Evolutionary conservation across 371 early-diverging fungal genomes (phyloP).

Genomic region (Apophysomyces ossiformis): DNA sequence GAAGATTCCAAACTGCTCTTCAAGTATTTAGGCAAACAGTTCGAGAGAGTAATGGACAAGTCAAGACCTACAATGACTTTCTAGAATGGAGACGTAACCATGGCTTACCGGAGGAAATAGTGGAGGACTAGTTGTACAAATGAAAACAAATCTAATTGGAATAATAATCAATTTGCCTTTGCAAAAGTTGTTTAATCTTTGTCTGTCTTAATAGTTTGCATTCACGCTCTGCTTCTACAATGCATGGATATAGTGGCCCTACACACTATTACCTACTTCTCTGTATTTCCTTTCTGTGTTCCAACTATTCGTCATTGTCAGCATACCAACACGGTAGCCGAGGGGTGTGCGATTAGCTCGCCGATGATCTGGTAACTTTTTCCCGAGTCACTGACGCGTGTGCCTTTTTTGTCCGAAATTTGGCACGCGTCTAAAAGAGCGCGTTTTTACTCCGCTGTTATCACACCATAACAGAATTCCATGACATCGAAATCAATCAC

Average conservation of each 20-base stretch:
- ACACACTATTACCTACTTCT: no score
- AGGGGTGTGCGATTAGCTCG: no score
- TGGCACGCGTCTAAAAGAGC: neutral
- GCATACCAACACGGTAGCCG: no score
- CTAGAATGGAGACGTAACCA: conserved; percentile 32
- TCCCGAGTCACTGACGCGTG: neutral
- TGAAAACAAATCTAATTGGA: neutral
- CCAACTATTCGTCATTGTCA: no score
- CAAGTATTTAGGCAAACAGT: conserved; percentile 32
- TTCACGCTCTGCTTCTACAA: neutral
- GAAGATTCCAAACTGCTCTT: conserved; percentile 40
- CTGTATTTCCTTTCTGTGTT: no score
- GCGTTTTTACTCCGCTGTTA: neutral
- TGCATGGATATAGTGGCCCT: no score
- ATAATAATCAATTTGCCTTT: neutral
- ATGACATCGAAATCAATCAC: neutral
- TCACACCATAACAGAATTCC: neutral
- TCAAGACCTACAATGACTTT: conserved; percentile 50
- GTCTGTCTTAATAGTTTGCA: neutral
- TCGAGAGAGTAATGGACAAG: conserved; percentile 24
- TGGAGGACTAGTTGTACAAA: conserved; percentile 1
- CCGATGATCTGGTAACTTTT: no score
- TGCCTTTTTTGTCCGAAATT: neutral
- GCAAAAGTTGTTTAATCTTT: no score
- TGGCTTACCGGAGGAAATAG: conserved; percentile 35